Percentiles rank a stretch among this genome's conserved stretches.
These are phyloP conservation scores for Leucocoprinus leucothites DNA, from an alignment of 768 basidiomycete genomes.

Conservation along the genomic window DNA sequence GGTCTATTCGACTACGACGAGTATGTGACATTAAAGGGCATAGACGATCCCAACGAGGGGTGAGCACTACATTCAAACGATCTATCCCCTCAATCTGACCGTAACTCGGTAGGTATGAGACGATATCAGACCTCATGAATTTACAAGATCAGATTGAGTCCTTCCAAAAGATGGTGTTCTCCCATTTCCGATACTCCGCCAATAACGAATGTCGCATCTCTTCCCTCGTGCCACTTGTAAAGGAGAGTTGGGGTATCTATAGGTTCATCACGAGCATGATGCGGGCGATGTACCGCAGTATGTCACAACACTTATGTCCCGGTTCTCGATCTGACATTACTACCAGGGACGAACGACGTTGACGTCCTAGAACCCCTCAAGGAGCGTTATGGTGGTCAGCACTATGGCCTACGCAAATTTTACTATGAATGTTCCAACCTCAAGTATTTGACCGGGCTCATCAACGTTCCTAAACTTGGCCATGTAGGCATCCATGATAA, in stretches of 20 bases:
- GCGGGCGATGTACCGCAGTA: conserved; percentile 93
- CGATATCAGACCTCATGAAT: conserved; percentile 95
- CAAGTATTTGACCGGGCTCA: conserved; percentile 94
- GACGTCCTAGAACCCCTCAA: conserved; percentile 89
- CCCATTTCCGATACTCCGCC: conserved; percentile 84
- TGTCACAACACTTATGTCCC: conserved; percentile 18
- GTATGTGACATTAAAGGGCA: conserved; percentile 94
- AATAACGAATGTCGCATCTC: conserved; percentile 99
- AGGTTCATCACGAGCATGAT: conserved; percentile 99
- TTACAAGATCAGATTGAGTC: conserved; percentile 99
- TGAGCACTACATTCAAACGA: conserved; percentile 34
- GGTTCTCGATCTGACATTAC: background rate
- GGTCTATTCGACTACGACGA: conserved; percentile 99
- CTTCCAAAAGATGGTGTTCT: conserved; percentile 97
- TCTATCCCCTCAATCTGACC: conserved; percentile 11
- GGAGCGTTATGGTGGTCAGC: conserved; percentile 86
- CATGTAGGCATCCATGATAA: conserved; percentile 47
- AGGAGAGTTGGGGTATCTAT: conserved; percentile 99
- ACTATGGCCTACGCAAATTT: conserved; percentile 91
- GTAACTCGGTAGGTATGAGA: conserved; percentile 74
- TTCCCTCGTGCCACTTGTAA: conserved; percentile 92
- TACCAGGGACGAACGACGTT: conserved; percentile 80
- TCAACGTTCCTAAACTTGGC: conserved; percentile 97
- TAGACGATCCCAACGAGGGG: conserved; percentile 99
- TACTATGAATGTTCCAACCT: conserved; percentile 99